phyloP scores from a whole-genome alignment of 768 basidiomycete species.

The Boletus barrowsii region DNA sequence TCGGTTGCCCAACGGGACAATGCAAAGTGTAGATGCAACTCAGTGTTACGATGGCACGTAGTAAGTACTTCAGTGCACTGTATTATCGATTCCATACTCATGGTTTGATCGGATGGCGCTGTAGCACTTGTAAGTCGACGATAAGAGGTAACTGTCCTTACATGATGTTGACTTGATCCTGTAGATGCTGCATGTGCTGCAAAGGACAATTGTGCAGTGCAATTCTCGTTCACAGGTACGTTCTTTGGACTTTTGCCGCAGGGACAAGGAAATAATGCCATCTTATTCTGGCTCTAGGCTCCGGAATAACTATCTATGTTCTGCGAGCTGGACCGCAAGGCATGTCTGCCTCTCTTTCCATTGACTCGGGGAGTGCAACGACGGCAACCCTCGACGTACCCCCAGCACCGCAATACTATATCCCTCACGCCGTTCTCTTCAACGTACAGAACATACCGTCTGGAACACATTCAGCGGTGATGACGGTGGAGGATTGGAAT shows the following conservation, averaged over 20 bases:
- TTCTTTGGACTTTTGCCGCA: not conserved
- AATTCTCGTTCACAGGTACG: slow-evolving; percentile 26
- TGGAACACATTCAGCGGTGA: slow-evolving; percentile 20
- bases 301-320: slow-evolving; percentile 30
- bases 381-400: slow-evolving; percentile 23
- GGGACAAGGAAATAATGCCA: not conserved
- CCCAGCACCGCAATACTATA: slow-evolving; percentile 23
- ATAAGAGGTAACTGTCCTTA: not conserved
- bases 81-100: slow-evolving; percentile 3
- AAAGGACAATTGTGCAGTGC: slow-evolving; percentile 23
- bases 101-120: not conserved
- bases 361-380: slow-evolving; percentile 21
- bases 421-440: slow-evolving; percentile 20
- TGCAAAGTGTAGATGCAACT: slow-evolving; percentile 18
- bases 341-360: slow-evolving; percentile 26
- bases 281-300: slow-evolving; percentile 11
- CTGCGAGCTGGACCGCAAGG: slow-evolving; percentile 27
- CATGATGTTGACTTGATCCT: not conserved
- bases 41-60: slow-evolving; percentile 26
- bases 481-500: slow-evolving; percentile 27
- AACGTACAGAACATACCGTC: slow-evolving; percentile 19
- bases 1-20: slow-evolving; percentile 27
- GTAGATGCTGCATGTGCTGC: slow-evolving; percentile 24
- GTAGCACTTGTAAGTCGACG: slow-evolving; percentile 23
- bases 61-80: slow-evolving; percentile 13